These are phyloP conservation scores for Cercospora citrullina DNA, from an alignment of 2,329 filamentous ascomycete species.

Conservation along the genomic window DNA sequence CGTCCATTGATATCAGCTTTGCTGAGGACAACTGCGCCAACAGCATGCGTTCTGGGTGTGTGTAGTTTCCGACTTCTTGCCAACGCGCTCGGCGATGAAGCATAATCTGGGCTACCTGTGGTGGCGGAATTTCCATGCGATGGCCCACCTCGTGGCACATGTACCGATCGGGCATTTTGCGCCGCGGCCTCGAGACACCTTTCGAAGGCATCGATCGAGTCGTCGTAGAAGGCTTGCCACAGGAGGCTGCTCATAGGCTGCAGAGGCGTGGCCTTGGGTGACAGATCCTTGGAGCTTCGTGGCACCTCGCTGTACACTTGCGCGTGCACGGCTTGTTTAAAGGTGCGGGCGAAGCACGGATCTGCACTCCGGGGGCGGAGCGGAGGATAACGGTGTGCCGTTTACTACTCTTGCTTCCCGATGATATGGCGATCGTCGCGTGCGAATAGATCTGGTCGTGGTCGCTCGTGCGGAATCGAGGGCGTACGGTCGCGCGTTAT, in stretches of 20 bases:
- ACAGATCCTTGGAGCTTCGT: slow-evolving; percentile 53
- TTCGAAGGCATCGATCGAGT: slow-evolving; percentile 95
- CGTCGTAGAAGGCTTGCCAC: slow-evolving; percentile 95
- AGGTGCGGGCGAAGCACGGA: slow-evolving; percentile 61
- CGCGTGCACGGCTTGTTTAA: slow-evolving; percentile 89
- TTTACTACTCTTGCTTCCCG: neutral
- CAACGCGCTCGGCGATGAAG: slow-evolving; percentile 47
- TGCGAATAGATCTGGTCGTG: neutral
- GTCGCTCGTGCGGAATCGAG: slow-evolving; percentile 8
- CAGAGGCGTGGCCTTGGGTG: slow-evolving; percentile 35
- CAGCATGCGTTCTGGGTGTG: slow-evolving; percentile 47
- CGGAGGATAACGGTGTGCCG: neutral
- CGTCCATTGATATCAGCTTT: slow-evolving; percentile 78
- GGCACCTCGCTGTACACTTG: slow-evolving; percentile 89
- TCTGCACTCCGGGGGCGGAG: slow-evolving; percentile 17
- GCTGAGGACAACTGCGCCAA: slow-evolving; percentile 51
- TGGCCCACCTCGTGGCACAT: slow-evolving; percentile 43
- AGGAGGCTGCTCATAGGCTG: slow-evolving; percentile 89
- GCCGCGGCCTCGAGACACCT: slow-evolving; percentile 73
- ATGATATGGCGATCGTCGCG: neutral
- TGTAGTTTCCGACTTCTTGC: slow-evolving; percentile 39
- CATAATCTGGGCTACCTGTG: slow-evolving; percentile 48
- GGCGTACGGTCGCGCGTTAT: slow-evolving; percentile 4
- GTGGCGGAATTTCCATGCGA: slow-evolving; percentile 35
- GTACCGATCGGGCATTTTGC: slow-evolving; percentile 55